Percentiles rank a stretch among this genome's conserved stretches.
phyloP scores from a whole-genome alignment of 257 asterid species.

The Orobanche coerulescens region DNA sequence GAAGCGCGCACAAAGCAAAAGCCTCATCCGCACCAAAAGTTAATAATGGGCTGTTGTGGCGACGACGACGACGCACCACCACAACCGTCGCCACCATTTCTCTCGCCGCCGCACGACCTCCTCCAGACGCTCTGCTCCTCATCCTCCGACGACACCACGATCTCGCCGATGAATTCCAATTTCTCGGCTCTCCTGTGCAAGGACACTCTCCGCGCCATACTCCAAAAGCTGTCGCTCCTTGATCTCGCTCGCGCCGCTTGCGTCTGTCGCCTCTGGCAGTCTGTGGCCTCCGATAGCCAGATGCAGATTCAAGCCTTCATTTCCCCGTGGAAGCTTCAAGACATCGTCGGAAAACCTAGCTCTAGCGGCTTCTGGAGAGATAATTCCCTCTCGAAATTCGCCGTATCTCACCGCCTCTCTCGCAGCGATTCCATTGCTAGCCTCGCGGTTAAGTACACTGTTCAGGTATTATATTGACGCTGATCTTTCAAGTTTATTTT shows the following conservation, averaged over 20 bases:
- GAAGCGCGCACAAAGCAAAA: no score
- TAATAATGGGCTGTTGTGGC: constrained; percentile 43
- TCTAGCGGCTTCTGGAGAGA: constrained; percentile 90
- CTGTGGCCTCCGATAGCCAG: constrained; percentile 73
- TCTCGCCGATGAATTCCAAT: constrained; percentile 86
- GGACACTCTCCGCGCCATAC: constrained; percentile 75
- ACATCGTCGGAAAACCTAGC: constrained; percentile 69
- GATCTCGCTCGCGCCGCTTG: constrained; percentile 89
- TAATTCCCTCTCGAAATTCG: constrained; percentile 68
- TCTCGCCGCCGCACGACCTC: constrained; percentile 22
- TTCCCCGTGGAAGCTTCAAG: constrained; percentile 77
- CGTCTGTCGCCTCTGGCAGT: constrained; percentile 69
- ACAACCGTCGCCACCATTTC: constrained; percentile 26
- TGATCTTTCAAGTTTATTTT: no score
- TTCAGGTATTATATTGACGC: constrained; percentile 48
- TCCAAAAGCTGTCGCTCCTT: constrained; percentile 49
- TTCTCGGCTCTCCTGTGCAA: constrained; percentile 67
- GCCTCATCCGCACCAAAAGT: no score
- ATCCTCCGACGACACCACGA: constrained; percentile 27
- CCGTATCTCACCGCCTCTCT: constrained; percentile 67
- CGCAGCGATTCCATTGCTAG: constrained; percentile 76
- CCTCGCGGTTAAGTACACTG: constrained; percentile 94
- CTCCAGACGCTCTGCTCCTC: constrained; percentile 1
- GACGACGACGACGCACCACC: constrained; percentile 29
- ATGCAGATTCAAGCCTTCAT: constrained; percentile 65